Conservation (phyloP, 2,329 filamentous ascomycete species). For the Cercospora canescens region DNA sequence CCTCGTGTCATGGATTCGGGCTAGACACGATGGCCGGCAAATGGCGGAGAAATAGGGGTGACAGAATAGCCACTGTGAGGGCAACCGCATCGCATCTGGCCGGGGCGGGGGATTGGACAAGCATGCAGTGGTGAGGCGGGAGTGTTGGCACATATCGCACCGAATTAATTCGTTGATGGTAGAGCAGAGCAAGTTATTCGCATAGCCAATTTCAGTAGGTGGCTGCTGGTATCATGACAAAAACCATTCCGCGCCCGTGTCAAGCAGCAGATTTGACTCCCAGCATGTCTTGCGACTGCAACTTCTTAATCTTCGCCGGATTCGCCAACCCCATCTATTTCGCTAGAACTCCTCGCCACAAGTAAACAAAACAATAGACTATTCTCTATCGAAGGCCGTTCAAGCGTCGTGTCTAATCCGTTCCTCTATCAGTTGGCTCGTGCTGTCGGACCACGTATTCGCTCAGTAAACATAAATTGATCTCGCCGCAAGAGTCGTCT, state of each 20-base stretch:
- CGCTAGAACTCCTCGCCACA: constrained; percentile 30
- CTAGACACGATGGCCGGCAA: background rate
- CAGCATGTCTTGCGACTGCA: constrained; percentile 28
- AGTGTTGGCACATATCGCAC: background rate
- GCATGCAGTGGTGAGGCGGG: background rate
- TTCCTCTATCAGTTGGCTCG: constrained; percentile 2
- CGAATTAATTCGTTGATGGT: background rate
- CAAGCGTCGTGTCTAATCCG: background rate
- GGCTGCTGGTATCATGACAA: constrained; percentile 22
- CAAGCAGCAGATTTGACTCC: constrained; percentile 11
- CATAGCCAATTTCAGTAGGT: constrained; percentile 2
- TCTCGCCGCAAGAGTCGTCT: background rate
- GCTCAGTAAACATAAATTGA: background rate
- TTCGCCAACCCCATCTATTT: constrained; percentile 29
- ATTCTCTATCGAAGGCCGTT: constrained; percentile 2
- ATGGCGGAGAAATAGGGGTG: background rate
- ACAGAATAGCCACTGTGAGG: background rate
- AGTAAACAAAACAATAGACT: constrained; percentile 13
- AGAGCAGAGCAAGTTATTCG: constrained; percentile 7
- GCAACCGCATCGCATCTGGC: background rate
- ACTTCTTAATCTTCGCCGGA: constrained; percentile 13
- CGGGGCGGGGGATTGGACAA: background rate
- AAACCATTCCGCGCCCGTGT: background rate
- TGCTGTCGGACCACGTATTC: constrained; percentile 9
- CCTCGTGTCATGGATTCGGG: background rate